Conservation (phyloP, 1,139 yeast species). For the Arxiozyma slooffiae region DNA sequence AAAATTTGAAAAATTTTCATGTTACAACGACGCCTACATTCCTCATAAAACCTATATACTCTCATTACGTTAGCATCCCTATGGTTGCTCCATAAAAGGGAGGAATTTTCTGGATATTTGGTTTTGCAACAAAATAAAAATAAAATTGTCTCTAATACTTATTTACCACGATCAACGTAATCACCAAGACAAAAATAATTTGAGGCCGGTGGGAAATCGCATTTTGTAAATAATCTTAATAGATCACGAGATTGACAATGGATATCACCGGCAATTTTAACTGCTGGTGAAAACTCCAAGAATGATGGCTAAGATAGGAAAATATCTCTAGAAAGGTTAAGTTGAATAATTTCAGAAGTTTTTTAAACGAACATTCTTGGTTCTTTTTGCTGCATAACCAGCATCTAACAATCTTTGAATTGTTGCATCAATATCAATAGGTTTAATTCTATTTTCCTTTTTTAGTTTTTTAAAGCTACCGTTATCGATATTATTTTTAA, state of each 20-base stretch:
- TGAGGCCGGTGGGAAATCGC: slow-evolving; percentile 96
- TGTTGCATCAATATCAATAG: slow-evolving; percentile 73
- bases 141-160: slow-evolving; percentile 81
- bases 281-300: slow-evolving; percentile 86
- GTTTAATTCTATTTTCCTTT: slow-evolving; percentile 29
- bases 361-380: slow-evolving; percentile 79
- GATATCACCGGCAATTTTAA: slow-evolving; percentile 93
- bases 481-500: slow-evolving; percentile 1
- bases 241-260: slow-evolving; percentile 95
- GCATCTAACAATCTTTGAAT: slow-evolving; percentile 88
- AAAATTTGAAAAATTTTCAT: slow-evolving; percentile 90
- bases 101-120: slow-evolving; percentile 93
- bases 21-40: slow-evolving; percentile 87
- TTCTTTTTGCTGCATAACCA: slow-evolving; percentile 88
- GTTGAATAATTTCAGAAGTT: slow-evolving; percentile 75
- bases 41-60: slow-evolving; percentile 94
- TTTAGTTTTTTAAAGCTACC: slow-evolving; percentile 4
- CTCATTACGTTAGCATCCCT: slow-evolving; percentile 95
- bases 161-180: slow-evolving; percentile 95
- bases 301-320: slow-evolving; percentile 82
- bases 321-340: slow-evolving; percentile 78
- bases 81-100: slow-evolving; percentile 85
- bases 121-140: slow-evolving; percentile 82
- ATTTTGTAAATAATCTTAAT: slow-evolving; percentile 81
- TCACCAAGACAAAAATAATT: slow-evolving; percentile 90